These are phyloP conservation scores for Penstemon newberryi DNA, from an alignment of 257 asterid genomes.

Conservation along the genomic window DNA sequence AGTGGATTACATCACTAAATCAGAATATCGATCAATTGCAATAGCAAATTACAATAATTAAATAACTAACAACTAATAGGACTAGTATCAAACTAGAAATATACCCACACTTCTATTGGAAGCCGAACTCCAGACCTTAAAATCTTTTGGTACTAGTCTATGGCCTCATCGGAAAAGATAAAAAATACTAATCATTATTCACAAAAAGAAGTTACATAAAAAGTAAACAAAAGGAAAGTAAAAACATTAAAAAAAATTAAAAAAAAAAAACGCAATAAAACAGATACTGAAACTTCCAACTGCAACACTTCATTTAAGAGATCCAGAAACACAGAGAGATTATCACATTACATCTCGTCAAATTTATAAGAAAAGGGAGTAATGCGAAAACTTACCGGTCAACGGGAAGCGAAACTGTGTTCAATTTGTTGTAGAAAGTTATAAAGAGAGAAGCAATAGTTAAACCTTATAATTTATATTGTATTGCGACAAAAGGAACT, in stretches of 20 bases:
- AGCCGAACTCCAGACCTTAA: background rate
- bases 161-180: background rate
- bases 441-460: background rate
- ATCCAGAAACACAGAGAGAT: slow-evolving; percentile 22
- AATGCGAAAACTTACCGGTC: slow-evolving; percentile 26
- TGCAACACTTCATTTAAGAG: slow-evolving; percentile 3
- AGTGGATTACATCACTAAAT: too few species aligned
- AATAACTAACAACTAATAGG: too few species aligned
- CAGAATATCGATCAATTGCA: too few species aligned
- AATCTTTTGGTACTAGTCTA: background rate
- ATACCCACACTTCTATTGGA: too few species aligned
- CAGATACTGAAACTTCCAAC: background rate
- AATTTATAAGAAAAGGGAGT: too few species aligned
- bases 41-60: too few species aligned
- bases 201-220: background rate
- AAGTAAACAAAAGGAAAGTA: too few species aligned
- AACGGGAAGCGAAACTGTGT: slow-evolving; percentile 23
- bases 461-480: slow-evolving; percentile 8
- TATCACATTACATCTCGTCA: too few species aligned
- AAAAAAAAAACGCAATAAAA: background rate
- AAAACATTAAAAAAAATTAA: background rate
- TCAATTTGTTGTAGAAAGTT: slow-evolving; percentile 1
- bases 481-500: too few species aligned
- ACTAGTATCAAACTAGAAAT: too few species aligned
- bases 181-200: background rate